Conservation (phyloP, 768 basidiomycete genomes). For the Tulasnella sp. region DNA sequence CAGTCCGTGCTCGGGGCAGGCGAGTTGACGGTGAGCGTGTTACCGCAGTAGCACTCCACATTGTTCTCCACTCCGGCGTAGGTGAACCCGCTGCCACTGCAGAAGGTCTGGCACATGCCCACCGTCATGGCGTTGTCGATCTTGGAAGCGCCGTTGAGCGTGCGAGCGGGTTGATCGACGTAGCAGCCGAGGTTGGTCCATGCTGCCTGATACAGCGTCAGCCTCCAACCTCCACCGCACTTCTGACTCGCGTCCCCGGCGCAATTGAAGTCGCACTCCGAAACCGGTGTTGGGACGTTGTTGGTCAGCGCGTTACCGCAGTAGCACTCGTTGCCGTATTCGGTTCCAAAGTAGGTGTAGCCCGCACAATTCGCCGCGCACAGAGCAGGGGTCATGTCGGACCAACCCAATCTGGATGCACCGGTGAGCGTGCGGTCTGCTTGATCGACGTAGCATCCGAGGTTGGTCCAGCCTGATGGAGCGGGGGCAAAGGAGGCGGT, state of each 20-base stretch:
- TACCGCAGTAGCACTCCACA: constrained; percentile 30
- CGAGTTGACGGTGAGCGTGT: neutral
- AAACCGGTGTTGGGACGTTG: neutral
- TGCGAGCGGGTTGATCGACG: constrained; percentile 20
- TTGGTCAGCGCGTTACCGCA: constrained; percentile 22
- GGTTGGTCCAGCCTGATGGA: neutral
- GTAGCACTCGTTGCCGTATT: constrained; percentile 20
- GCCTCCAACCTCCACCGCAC: constrained; percentile 22
- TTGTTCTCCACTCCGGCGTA: constrained; percentile 25
- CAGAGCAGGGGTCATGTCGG: constrained; percentile 12
- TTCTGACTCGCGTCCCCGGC: constrained; percentile 24
- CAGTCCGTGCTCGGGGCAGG: constrained; percentile 15
- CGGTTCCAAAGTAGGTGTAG: constrained; percentile 22
- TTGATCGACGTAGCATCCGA: constrained; percentile 19
- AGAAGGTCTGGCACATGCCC: constrained; percentile 15
- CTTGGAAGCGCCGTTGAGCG: constrained; percentile 25
- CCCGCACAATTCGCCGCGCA: constrained; percentile 15
- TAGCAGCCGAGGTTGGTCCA: constrained; percentile 20
- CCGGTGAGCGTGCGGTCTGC: constrained; percentile 22
- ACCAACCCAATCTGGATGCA: neutral
- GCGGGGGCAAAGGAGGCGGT: neutral
- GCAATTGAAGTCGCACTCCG: constrained; percentile 25
- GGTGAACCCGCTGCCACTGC: constrained; percentile 9
- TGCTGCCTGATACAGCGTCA: constrained; percentile 17
- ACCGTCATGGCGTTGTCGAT: constrained; percentile 1